Conservation (phyloP, 345 rosid species). For the Citrus sp. region DNA sequence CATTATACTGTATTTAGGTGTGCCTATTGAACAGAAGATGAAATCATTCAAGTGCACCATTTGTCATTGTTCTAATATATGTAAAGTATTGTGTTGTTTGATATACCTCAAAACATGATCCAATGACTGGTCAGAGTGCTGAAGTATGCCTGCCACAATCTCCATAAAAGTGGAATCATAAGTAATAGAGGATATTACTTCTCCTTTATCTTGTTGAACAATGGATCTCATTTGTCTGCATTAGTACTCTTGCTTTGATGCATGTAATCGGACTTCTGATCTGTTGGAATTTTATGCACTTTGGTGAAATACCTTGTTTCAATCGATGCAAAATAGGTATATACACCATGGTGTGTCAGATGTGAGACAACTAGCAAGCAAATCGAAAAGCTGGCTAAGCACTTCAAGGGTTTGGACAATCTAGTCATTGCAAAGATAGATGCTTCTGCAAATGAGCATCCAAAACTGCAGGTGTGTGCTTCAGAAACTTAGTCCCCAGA, state of each 20-base stretch:
- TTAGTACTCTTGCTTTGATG: background rate
- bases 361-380: slow-evolving; percentile 75
- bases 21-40: background rate
- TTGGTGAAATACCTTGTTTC: background rate
- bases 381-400: slow-evolving; percentile 78
- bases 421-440: slow-evolving; percentile 75
- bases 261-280: background rate
- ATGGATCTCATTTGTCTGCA: background rate
- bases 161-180: background rate
- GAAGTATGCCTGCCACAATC: background rate
- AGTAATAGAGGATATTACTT: background rate
- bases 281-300: background rate
- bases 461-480: slow-evolving; percentile 55
- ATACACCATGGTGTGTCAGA: slow-evolving; percentile 80
- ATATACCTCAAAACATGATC: background rate
- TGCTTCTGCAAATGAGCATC: slow-evolving; percentile 85
- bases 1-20: background rate
- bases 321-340: slow-evolving; percentile 40
- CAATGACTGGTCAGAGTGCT: background rate
- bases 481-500: background rate
- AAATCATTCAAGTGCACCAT: background rate
- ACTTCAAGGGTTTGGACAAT: slow-evolving; percentile 66
- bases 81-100: background rate
- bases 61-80: background rate
- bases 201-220: background rate